These are phyloP conservation scores for Sporothrix mexicana DNA, from an alignment of 2,329 filamentous ascomycete species.

Conservation along the genomic window DNA sequence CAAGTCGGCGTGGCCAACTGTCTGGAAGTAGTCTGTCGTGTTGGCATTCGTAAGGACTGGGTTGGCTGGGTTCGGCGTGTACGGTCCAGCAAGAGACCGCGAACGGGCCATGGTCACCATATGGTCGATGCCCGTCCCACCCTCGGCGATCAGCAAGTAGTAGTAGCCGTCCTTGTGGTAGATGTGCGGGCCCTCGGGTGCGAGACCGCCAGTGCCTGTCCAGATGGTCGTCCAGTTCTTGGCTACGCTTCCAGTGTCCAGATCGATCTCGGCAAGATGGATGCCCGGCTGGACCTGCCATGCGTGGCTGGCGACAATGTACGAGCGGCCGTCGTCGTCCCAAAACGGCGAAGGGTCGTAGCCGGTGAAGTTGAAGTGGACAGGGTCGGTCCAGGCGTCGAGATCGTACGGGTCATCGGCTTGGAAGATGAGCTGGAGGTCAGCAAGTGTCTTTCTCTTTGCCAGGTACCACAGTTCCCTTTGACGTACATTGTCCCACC, in stretches of 20 bases:
- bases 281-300: conserved; percentile 50
- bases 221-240: conserved; percentile 50
- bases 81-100: conserved; percentile 51
- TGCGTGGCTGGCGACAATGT: conserved; percentile 53
- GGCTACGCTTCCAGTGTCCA: conserved; percentile 49
- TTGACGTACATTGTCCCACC: conserved; percentile 48
- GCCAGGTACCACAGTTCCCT: too few species aligned
- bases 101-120: conserved; percentile 57
- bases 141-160: conserved; percentile 61
- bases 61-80: conserved; percentile 50
- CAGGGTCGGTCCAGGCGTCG: conserved; percentile 54
- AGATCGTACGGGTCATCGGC: conserved; percentile 51
- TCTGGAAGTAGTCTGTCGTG: conserved; percentile 55
- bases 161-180: conserved; percentile 58
- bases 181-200: conserved; percentile 61
- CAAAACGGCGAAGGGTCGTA: conserved; percentile 63
- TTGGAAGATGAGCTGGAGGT: conserved; percentile 51
- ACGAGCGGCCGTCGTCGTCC: conserved; percentile 61
- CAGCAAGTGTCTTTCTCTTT: neutral
- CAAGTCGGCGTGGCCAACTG: conserved; percentile 62
- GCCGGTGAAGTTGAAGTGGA: conserved; percentile 56
- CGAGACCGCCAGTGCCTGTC: conserved; percentile 54
- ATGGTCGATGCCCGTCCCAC: conserved; percentile 57
- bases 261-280: conserved; percentile 48
- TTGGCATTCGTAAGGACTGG: conserved; percentile 55